Conservation (phyloP, 2,329 filamentous ascomycete species). For the Sclerotinia sclerotiorum region DNA sequence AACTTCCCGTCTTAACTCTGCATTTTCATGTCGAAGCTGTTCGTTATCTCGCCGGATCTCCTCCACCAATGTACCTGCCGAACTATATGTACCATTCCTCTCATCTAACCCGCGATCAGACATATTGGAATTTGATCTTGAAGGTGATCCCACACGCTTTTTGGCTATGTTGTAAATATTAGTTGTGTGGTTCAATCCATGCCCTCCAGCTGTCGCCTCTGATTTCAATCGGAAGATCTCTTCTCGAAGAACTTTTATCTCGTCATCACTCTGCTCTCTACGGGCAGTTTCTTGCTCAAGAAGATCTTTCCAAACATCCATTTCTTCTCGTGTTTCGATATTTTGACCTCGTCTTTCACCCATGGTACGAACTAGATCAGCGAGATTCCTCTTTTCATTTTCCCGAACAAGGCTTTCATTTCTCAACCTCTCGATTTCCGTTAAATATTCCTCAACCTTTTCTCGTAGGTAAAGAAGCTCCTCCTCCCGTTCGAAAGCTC, state of each 20-base stretch:
- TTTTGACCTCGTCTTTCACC: constrained; percentile 52
- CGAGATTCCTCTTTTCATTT: constrained; percentile 81
- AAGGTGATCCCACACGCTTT: constrained; percentile 45
- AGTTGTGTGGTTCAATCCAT: constrained; percentile 56
- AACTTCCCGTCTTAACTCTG: constrained; percentile 85
- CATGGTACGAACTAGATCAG: constrained; percentile 72
- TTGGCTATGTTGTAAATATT: constrained; percentile 66
- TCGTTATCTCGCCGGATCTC: constrained; percentile 69
- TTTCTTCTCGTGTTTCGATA: constrained; percentile 56
- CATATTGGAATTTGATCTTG: constrained; percentile 52
- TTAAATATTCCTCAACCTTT: constrained; percentile 78
- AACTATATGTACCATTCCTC: constrained; percentile 54
- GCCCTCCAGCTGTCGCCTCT: constrained; percentile 46
- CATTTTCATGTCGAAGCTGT: constrained; percentile 86
- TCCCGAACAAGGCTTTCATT: constrained; percentile 77
- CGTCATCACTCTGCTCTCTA: constrained; percentile 86
- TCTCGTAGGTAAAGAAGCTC: constrained; percentile 84
- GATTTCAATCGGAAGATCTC: constrained; percentile 75
- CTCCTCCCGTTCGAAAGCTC: constrained; percentile 70
- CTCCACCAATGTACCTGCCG: constrained; percentile 69
- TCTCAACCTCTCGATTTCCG: constrained; percentile 78
- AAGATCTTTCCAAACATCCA: constrained; percentile 93
- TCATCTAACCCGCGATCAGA: constrained; percentile 46
- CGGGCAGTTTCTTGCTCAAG: constrained; percentile 88
- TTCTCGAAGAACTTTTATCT: constrained; percentile 79